Evolutionary conservation across 805 yeast genomes (phyloP).

Genomic region (Ogataea chonburiensis): DNA sequence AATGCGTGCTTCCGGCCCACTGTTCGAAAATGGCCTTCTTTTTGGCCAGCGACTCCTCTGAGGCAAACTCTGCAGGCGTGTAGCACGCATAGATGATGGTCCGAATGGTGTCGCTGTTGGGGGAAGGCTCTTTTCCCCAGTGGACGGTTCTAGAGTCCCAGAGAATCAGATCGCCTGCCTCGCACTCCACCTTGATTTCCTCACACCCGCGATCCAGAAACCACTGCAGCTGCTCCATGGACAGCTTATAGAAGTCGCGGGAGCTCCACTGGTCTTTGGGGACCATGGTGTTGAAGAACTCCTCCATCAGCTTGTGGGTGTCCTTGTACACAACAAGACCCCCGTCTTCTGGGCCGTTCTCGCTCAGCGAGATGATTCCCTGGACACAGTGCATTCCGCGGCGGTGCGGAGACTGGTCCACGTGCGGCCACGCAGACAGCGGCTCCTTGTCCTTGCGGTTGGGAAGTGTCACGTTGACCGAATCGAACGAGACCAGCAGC

Average conservation of each 20-base stretch:
- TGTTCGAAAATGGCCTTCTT: constrained; percentile 27
- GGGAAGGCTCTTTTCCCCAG: constrained; percentile 32
- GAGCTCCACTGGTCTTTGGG: constrained; percentile 25
- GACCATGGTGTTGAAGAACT: constrained; percentile 28
- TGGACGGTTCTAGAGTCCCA: constrained; percentile 38
- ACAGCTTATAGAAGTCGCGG: constrained; percentile 21
- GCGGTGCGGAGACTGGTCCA: constrained; percentile 36
- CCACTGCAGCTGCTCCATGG: constrained; percentile 29
- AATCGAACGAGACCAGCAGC: constrained; percentile 35
- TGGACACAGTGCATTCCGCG: constrained; percentile 33
- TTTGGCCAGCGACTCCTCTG: constrained; percentile 24
- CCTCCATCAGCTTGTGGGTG: constrained; percentile 24
- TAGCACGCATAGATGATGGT: constrained; percentile 32
- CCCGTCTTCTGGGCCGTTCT: constrained; percentile 31
- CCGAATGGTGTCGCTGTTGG: constrained; percentile 28
- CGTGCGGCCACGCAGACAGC: constrained; percentile 33
- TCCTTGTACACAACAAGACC: constrained; percentile 32
- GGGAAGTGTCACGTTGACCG: constrained; percentile 33
- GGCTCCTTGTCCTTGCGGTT: constrained; percentile 18
- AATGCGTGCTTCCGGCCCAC: constrained; percentile 33
- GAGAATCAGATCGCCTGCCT: constrained; percentile 36
- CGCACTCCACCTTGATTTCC: constrained; percentile 29
- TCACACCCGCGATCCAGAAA: constrained; percentile 31
- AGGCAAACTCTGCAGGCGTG: constrained; percentile 35
- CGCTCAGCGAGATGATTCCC: constrained; percentile 32